A percentile compares a stretch with the other conserved stretches of the same genome.
Conservation (phyloP, 2,329 filamentous ascomycete species). For the Diaporthe sp. region DNA sequence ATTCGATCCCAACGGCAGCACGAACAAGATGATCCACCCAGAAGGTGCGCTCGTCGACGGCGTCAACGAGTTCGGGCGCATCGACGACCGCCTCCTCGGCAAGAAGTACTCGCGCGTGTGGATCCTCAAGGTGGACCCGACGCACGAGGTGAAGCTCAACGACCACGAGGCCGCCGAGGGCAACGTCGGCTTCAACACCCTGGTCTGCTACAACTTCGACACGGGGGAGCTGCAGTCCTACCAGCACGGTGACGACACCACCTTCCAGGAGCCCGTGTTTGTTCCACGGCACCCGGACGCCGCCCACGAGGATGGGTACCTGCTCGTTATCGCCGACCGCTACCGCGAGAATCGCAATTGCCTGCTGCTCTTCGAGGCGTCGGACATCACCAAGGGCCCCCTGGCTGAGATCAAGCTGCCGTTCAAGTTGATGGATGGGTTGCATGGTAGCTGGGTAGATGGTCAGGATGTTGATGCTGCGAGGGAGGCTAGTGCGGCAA, state of each 20-base stretch:
- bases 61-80: not conserved
- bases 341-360: not conserved
- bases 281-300: not conserved
- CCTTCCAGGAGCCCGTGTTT: not conserved
- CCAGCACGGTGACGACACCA: not conserved
- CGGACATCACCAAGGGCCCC: not conserved
- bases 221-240: constrained; percentile 1
- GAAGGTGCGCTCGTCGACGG: not conserved
- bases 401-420: not conserved
- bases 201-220: constrained; percentile 13
- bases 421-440: constrained; percentile 4
- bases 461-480: constrained; percentile 7
- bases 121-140: not conserved
- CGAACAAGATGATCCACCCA: not conserved
- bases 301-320: not conserved
- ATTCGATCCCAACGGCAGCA: not conserved
- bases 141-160: constrained; percentile 1
- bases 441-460: constrained; percentile 5
- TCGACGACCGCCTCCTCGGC: not conserved
- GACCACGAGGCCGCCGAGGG: not conserved
- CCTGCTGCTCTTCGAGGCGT: constrained; percentile 1
- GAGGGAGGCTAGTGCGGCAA: not conserved
- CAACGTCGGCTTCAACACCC: not conserved
- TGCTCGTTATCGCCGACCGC: not conserved
- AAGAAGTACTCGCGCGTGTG: constrained; percentile 11